Percentiles rank a stretch among this genome's conserved stretches.
These are phyloP conservation scores for Phytopythium litorale DNA, from an alignment of 352 stramenopile species.

Conservation along the genomic window DNA sequence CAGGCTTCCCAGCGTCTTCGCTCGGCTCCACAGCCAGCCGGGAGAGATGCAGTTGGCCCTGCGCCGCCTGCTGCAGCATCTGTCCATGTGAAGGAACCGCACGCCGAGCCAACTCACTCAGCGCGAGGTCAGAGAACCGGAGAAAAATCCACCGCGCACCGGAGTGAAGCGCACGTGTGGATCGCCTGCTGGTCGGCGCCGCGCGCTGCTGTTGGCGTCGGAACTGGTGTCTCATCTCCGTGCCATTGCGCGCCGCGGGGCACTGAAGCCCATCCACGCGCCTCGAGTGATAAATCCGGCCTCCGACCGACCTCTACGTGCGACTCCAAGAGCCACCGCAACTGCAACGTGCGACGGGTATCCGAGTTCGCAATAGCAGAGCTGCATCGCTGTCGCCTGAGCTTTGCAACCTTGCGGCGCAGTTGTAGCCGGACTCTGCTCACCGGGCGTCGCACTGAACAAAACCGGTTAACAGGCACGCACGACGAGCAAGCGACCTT, in stretches of 20 bases:
- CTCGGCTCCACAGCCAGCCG: not conserved
- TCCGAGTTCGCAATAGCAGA: not conserved
- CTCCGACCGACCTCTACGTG: not conserved
- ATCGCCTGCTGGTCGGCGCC: not conserved
- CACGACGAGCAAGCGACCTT: not conserved
- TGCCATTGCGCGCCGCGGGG: not conserved
- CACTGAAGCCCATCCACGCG: not conserved
- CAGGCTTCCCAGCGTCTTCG: not conserved
- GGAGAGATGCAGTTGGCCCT: slow-evolving; percentile 1
- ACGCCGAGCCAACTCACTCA: not conserved
- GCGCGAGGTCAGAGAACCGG: not conserved
- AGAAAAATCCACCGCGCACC: slow-evolving; percentile 8
- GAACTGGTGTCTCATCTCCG: not conserved
- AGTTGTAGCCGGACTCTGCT: not conserved
- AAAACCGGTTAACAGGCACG: not conserved
- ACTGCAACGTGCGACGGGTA: slow-evolving; percentile 8
- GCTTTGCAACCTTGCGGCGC: slow-evolving; percentile 1
- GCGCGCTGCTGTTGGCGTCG: not conserved
- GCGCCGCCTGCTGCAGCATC: not conserved
- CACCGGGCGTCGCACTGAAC: not conserved
- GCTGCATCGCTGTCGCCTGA: not conserved
- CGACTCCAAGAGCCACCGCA: not conserved
- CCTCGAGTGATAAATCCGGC: not conserved
- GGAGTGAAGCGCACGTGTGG: not conserved
- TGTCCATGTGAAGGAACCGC: not conserved